A percentile compares a stretch with the other conserved stretches of the same genome.
These are phyloP conservation scores for Elaeis oleifera DNA, from an alignment of 202 grass and related monocot species.

Conservation along the genomic window DNA sequence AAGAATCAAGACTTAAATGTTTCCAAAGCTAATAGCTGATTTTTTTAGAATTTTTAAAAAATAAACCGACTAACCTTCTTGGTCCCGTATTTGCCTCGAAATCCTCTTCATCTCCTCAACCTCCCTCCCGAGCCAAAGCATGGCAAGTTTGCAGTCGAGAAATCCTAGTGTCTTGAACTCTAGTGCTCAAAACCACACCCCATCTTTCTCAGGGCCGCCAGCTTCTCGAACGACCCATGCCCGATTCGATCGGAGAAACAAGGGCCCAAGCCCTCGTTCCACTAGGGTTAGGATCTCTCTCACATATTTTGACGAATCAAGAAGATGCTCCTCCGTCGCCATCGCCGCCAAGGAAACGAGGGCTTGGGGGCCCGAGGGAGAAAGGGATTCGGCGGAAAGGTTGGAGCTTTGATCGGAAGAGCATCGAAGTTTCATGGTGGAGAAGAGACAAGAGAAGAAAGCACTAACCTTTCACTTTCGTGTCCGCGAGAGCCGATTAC, in stretches of 20 bases:
- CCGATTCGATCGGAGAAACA: background rate
- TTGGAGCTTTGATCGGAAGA: constrained; percentile 10
- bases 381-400: background rate
- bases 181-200: constrained; percentile 5
- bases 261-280: background rate
- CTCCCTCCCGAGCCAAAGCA: constrained; percentile 45
- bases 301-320: background rate
- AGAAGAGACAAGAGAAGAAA: too few species aligned
- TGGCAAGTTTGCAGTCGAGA: constrained; percentile 33
- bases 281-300: constrained; percentile 5
- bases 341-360: background rate
- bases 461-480: too few species aligned
- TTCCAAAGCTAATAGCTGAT: too few species aligned
- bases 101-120: constrained; percentile 42
- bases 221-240: background rate
- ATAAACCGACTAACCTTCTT: constrained; percentile 40
- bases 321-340: constrained; percentile 25
- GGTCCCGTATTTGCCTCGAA: constrained; percentile 36
- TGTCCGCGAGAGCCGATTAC: too few species aligned
- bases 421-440: background rate
- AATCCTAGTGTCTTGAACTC: constrained; percentile 3
- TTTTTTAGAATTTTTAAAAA: background rate
- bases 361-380: background rate
- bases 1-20: too few species aligned
- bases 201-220: background rate